phyloP scores from a whole-genome alignment of 495 filamentous ascomycete genomes.

The Glarea lozoyensis region DNA sequence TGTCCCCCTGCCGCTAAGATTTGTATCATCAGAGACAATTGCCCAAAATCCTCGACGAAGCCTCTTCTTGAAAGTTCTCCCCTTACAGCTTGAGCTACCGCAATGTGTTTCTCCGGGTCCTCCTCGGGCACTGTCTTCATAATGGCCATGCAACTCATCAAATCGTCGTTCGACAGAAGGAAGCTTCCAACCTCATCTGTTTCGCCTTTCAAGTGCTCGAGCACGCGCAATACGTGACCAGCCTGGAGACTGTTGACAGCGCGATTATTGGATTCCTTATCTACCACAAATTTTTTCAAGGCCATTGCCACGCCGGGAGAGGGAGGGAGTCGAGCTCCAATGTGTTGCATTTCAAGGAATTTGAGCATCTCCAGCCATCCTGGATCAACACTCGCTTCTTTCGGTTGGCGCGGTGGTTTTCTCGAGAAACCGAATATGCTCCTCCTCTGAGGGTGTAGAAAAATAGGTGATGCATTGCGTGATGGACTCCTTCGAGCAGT shows the following conservation, averaged over 20 bases:
- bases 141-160: no score
- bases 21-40: no score
- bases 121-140: no score
- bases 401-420: constrained; percentile 42
- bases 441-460: constrained; percentile 36
- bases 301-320: constrained; percentile 50
- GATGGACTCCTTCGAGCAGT: constrained; percentile 3
- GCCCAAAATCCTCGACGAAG: no score
- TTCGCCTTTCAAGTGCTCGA: constrained; percentile 44
- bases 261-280: constrained; percentile 36
- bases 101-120: no score
- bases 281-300: constrained; percentile 53
- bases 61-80: no score
- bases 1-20: constrained; percentile 49
- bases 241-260: constrained; percentile 60
- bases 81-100: no score
- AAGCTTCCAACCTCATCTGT: no score
- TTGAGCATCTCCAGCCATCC: constrained; percentile 50
- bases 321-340: constrained; percentile 47
- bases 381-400: constrained; percentile 47
- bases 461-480: constrained; percentile 6
- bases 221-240: constrained; percentile 42
- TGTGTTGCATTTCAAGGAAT: constrained; percentile 32
- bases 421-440: constrained; percentile 50
- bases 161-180: no score